Conservation (phyloP, 305 asterid genomes). For the Fraxinus sp. region DNA sequence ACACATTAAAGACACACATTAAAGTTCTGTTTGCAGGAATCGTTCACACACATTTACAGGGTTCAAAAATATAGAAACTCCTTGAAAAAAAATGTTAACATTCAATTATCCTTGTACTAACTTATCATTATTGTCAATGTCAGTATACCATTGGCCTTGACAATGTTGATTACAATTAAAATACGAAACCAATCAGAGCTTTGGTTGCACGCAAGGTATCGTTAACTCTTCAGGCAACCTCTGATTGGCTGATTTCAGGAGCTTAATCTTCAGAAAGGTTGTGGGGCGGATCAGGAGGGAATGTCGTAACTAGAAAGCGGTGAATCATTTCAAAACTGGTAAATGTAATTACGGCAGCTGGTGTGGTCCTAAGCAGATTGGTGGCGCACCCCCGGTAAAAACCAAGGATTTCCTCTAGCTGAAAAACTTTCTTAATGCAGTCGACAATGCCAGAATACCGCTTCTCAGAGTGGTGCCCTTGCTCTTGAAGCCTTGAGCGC, state of each 20-base stretch:
- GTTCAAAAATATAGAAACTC: slow-evolving; percentile 9
- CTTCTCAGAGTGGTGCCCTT: slow-evolving; percentile 81
- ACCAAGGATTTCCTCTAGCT: slow-evolving; percentile 72
- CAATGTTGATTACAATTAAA: background rate
- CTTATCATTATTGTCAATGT: slow-evolving; percentile 34
- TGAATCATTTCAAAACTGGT: slow-evolving; percentile 98
- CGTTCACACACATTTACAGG: background rate
- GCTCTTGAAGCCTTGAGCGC: slow-evolving; percentile 96
- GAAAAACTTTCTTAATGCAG: slow-evolving; percentile 72
- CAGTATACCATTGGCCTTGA: background rate
- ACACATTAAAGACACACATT: too few relatives aligned
- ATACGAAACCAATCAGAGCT: slow-evolving; percentile 1
- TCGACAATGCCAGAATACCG: slow-evolving; percentile 74
- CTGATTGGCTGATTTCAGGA: background rate
- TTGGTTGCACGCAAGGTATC: background rate
- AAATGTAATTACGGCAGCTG: slow-evolving; percentile 94
- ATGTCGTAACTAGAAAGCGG: slow-evolving; percentile 49
- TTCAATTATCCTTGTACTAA: slow-evolving; percentile 13
- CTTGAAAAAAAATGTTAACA: slow-evolving; percentile 7
- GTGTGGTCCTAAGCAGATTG: slow-evolving; percentile 83
- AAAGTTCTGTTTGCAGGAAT: background rate
- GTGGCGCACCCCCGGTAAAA: slow-evolving; percentile 93
- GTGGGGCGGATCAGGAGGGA: too few relatives aligned
- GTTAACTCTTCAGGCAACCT: background rate
- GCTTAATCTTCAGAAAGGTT: slow-evolving; percentile 43